These are phyloP conservation scores for Xylogone sp. DNA, from an alignment of 2,329 filamentous ascomycete genomes.

Conservation along the genomic window DNA sequence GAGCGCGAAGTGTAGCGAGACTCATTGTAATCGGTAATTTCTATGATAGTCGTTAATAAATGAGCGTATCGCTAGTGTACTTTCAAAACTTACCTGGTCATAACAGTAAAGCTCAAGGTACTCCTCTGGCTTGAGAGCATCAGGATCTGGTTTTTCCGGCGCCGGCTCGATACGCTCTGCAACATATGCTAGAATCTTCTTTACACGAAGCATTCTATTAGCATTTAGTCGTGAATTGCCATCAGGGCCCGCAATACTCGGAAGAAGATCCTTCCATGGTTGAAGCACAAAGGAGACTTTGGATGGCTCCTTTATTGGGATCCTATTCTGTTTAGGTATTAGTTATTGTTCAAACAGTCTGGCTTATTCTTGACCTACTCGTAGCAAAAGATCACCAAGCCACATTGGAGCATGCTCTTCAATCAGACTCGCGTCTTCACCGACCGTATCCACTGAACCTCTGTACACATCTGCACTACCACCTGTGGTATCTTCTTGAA, in stretches of 20 bases:
- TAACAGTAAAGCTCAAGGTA: conserved; percentile 96
- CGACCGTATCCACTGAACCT: conserved; percentile 77
- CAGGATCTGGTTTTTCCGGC: conserved; percentile 53
- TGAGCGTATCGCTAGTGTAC: background rate
- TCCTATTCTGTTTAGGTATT: conserved; percentile 59
- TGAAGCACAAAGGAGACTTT: conserved; percentile 95
- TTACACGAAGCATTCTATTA: conserved; percentile 92
- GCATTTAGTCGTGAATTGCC: conserved; percentile 89
- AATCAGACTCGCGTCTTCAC: conserved; percentile 73
- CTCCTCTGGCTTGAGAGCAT: conserved; percentile 75
- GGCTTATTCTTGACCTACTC: conserved; percentile 38
- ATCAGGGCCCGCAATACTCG: conserved; percentile 69
- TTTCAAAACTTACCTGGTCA: conserved; percentile 63
- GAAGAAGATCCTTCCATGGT: conserved; percentile 72
- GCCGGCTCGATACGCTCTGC: conserved; percentile 82
- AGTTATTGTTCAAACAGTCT: conserved; percentile 1
- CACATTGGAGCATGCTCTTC: conserved; percentile 87
- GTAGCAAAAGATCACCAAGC: conserved; percentile 82
- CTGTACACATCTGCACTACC: conserved; percentile 83
- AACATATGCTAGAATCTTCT: conserved; percentile 90
- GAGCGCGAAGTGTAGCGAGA: conserved; percentile 85
- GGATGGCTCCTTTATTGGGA: conserved; percentile 83
- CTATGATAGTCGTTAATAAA: conserved; percentile 13
- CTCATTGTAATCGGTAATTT: conserved; percentile 77
- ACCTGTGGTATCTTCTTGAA: conserved; percentile 65